phyloP scores from a whole-genome alignment of 2,329 filamentous ascomycete genomes.

The Nothomitra cinnamomea region DNA sequence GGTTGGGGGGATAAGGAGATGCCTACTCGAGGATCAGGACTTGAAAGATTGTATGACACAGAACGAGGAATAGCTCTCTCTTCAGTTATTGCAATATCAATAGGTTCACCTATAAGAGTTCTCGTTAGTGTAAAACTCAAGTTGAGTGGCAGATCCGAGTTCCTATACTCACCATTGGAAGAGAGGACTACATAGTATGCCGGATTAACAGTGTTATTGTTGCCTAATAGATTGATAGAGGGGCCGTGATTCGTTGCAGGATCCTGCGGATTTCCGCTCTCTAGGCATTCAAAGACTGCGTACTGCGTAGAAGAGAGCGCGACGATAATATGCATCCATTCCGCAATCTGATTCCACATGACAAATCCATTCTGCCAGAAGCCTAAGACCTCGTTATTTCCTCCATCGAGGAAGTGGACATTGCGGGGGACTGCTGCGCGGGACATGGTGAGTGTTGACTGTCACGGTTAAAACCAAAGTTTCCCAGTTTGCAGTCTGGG shows the following conservation, averaged over 20 bases:
- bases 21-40: slow-evolving; percentile 1
- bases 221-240: background rate
- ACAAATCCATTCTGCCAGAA: slow-evolving; percentile 2
- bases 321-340: slow-evolving; percentile 1
- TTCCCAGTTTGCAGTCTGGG: background rate
- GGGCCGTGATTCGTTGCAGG: background rate
- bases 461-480: background rate
- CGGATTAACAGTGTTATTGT: background rate
- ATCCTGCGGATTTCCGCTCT: background rate
- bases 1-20: background rate
- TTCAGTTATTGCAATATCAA: slow-evolving; percentile 2
- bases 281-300: no score
- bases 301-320: background rate
- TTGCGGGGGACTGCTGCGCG: background rate
- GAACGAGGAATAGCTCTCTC: background rate
- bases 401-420: slow-evolving; percentile 1
- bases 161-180: background rate
- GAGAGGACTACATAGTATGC: slow-evolving; percentile 3
- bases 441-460: slow-evolving; percentile 1
- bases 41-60: slow-evolving; percentile 2
- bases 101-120: background rate
- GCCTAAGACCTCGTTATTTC: background rate
- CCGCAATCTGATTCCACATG: background rate
- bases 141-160: background rate
- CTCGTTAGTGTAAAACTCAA: slow-evolving; percentile 2